Evolutionary conservation across 1,139 yeast genomes (phyloP).

Genomic region (Trichomonascaceae sp.): DNA sequence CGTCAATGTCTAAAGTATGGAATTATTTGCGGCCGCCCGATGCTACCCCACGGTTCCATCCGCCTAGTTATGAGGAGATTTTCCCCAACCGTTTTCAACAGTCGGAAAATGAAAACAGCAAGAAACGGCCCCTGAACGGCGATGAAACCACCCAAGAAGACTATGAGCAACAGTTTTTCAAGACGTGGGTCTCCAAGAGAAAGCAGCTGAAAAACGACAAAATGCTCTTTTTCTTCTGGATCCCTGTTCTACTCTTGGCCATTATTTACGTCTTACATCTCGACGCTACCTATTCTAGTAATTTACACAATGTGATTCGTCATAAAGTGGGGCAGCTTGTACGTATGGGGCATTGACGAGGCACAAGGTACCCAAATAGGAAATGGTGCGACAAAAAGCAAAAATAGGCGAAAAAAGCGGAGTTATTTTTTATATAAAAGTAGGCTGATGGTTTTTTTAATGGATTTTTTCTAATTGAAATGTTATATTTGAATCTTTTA

Average conservation of each 20-base stretch:
- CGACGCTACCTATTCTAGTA: not conserved
- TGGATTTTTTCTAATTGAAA: not conserved
- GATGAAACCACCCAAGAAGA: slow-evolving; percentile 8
- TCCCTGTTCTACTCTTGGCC: slow-evolving; percentile 26
- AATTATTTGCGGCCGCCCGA: slow-evolving; percentile 8
- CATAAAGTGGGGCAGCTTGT: not conserved
- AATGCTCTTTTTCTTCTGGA: slow-evolving; percentile 85
- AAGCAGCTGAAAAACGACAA: slow-evolving; percentile 75
- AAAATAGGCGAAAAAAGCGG: not conserved
- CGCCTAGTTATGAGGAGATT: slow-evolving; percentile 75
- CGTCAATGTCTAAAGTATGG: slow-evolving; percentile 12
- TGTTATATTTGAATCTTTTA: not conserved
- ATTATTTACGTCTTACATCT: slow-evolving; percentile 18
- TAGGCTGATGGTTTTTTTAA: not conserved
- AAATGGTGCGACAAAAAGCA: not conserved
- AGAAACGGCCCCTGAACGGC: not conserved
- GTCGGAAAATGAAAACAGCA: not conserved
- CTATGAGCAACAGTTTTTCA: slow-evolving; percentile 25
- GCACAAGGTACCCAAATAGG: not conserved
- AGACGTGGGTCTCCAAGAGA: slow-evolving; percentile 26
- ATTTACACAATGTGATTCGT: not conserved
- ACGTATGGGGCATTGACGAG: not conserved
- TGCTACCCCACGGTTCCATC: slow-evolving; percentile 16
- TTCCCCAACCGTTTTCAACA: slow-evolving; percentile 47
- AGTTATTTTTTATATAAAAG: not conserved